A percentile compares a stretch with the other conserved stretches of the same genome.
Evolutionary conservation across 805 yeast species (phyloP).

Genomic region (Lipomyces japonicus): DNA sequence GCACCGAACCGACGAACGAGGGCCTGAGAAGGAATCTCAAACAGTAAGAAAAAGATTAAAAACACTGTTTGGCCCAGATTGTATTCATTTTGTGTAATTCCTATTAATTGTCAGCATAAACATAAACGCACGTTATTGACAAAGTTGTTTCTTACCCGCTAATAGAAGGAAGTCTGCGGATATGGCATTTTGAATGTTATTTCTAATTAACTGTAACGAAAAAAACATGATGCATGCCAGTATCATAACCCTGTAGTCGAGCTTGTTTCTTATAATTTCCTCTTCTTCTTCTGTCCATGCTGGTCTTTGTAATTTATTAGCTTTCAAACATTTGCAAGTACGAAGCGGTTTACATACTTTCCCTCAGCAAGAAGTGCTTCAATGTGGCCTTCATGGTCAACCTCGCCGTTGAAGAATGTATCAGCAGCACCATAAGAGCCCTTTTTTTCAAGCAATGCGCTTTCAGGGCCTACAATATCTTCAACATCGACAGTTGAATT

Average conservation of each 20-base stretch:
- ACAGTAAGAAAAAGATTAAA: conserved; percentile 43
- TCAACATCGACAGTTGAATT: background rate
- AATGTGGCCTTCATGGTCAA: background rate
- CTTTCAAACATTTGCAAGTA: background rate
- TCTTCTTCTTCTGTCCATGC: conserved; percentile 55
- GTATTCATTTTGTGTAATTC: conserved; percentile 42
- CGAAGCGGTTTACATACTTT: background rate
- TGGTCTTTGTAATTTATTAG: background rate
- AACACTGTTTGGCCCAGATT: conserved; percentile 56
- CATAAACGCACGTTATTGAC: background rate
- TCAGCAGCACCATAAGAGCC: too few species aligned
- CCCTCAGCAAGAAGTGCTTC: background rate
- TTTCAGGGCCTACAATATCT: too few species aligned
- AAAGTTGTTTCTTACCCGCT: conserved; percentile 44
- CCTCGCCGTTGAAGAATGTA: too few species aligned
- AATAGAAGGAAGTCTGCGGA: conserved; percentile 53
- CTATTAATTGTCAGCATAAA: conserved; percentile 1
- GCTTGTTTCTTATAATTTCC: conserved; percentile 44
- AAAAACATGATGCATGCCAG: conserved; percentile 56
- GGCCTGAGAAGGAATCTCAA: conserved; percentile 43
- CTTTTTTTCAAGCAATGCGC: too few species aligned
- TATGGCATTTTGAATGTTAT: conserved; percentile 51
- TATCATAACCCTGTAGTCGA: conserved; percentile 51
- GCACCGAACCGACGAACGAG: conserved; percentile 59
- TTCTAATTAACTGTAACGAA: conserved; percentile 54